A percentile compares a stretch with the other conserved stretches of the same genome.
Conservation (phyloP, 345 rosid species). For the Moricandia arvensis region DNA sequence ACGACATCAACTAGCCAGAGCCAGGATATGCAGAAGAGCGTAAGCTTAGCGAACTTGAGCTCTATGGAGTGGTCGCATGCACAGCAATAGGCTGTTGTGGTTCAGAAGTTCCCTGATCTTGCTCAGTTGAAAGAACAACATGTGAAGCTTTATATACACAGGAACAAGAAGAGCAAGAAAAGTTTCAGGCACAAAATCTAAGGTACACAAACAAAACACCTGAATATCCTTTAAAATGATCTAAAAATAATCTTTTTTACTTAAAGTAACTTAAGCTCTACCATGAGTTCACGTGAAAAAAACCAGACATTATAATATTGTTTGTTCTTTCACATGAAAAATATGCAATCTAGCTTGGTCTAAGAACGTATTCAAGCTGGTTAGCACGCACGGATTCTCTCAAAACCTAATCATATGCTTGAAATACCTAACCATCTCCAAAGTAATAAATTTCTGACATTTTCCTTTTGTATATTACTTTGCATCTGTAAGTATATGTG, state of each 20-base stretch:
- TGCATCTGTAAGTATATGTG: background rate
- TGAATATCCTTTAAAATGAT: background rate
- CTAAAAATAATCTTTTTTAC: background rate
- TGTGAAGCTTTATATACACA: too few relatives aligned
- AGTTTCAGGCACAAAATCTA: too few relatives aligned
- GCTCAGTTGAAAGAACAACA: slow-evolving; percentile 43
- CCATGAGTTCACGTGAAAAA: too few relatives aligned
- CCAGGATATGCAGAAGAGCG: background rate
- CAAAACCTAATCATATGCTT: slow-evolving; percentile 57
- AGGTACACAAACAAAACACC: background rate
- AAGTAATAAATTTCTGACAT: slow-evolving; percentile 46
- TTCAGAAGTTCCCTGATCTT: slow-evolving; percentile 64
- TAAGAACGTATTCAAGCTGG: too few relatives aligned
- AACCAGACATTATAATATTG: too few relatives aligned
- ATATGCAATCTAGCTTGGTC: too few relatives aligned
- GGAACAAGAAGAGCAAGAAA: too few relatives aligned
- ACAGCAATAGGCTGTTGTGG: slow-evolving; percentile 38
- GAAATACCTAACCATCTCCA: slow-evolving; percentile 94
- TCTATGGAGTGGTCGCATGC: slow-evolving; percentile 62
- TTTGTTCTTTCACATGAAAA: too few relatives aligned
- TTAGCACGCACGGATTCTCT: too few relatives aligned
- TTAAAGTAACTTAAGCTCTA: too few relatives aligned
- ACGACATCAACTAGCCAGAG: background rate
- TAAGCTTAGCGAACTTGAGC: slow-evolving; percentile 29
- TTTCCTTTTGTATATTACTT: background rate